These are phyloP conservation scores for Boletus reticuloceps DNA, from an alignment of 768 basidiomycete genomes.

Conservation along the genomic window DNA sequence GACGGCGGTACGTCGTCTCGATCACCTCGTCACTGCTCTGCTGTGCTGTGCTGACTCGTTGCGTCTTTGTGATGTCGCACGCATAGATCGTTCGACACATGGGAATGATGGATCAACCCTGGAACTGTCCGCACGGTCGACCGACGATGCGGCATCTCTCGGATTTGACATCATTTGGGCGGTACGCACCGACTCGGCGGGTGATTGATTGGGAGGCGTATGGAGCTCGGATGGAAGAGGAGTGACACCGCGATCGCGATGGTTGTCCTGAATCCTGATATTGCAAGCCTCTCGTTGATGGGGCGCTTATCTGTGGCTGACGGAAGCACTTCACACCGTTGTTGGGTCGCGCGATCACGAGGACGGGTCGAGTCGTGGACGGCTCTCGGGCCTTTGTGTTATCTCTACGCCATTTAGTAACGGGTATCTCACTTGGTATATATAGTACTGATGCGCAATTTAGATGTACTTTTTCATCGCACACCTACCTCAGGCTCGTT, in stretches of 20 bases:
- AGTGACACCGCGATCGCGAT: background rate
- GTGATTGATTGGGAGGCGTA: conserved; percentile 38
- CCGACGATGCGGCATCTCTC: conserved; percentile 79
- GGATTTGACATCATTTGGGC: conserved; percentile 42
- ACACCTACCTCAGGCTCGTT: no score
- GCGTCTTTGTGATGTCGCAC: background rate
- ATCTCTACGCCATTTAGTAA: background rate
- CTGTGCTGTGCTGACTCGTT: background rate
- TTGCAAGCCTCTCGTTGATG: no score
- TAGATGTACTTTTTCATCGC: background rate
- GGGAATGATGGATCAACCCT: conserved; percentile 82
- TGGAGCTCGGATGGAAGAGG: conserved; percentile 4
- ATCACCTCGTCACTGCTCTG: background rate
- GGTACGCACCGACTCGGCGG: conserved; percentile 10
- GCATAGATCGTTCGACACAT: conserved; percentile 71
- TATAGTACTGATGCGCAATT: conserved; percentile 12
- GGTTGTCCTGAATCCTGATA: background rate
- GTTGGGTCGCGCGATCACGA: background rate
- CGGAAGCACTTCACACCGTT: background rate
- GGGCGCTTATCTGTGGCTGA: background rate
- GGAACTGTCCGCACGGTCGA: conserved; percentile 86
- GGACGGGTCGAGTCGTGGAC: background rate
- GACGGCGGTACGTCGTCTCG: conserved; percentile 51
- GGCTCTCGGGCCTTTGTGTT: background rate
- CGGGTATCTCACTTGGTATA: conserved; percentile 6